phyloP scores from a whole-genome alignment of 106 monocot genomes.

The Platanthera guangdongensis region DNA sequence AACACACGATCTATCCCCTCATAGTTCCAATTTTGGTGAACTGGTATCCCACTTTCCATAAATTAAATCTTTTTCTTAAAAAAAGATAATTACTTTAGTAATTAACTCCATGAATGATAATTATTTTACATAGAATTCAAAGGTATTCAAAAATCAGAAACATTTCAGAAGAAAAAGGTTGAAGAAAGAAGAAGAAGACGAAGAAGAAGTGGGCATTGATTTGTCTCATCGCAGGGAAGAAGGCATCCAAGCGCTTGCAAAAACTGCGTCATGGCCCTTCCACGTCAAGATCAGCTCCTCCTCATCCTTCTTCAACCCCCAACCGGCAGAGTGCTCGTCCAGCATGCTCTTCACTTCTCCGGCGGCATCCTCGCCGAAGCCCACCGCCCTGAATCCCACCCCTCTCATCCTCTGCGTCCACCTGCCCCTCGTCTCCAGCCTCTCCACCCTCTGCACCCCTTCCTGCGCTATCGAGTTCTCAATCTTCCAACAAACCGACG shows the following conservation, averaged over 20 bases:
- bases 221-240: not conserved
- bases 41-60: no score
- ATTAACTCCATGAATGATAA: no score
- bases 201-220: no score
- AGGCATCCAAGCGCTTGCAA: conserved; percentile 65
- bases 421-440: conserved; percentile 60
- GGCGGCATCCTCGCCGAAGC: conserved; percentile 63
- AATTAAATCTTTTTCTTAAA: no score
- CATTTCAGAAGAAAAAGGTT: no score
- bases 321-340: conserved; percentile 84
- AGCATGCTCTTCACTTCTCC: conserved; percentile 71
- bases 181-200: no score
- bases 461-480: conserved; percentile 83
- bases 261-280: conserved; percentile 94
- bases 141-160: no score
- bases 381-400: conserved; percentile 55
- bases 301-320: conserved; percentile 87
- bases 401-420: conserved; percentile 74
- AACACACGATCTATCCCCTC: no score
- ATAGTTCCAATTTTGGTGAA: no score
- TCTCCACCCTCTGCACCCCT: conserved; percentile 73
- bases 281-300: conserved; percentile 82
- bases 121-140: no score
- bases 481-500: conserved; percentile 69
- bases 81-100: no score